A percentile compares a stretch with the other conserved stretches of the same genome.
phyloP scores from a whole-genome alignment of 2,329 filamentous ascomycete species.

The Pyrenophora seminiperda region DNA sequence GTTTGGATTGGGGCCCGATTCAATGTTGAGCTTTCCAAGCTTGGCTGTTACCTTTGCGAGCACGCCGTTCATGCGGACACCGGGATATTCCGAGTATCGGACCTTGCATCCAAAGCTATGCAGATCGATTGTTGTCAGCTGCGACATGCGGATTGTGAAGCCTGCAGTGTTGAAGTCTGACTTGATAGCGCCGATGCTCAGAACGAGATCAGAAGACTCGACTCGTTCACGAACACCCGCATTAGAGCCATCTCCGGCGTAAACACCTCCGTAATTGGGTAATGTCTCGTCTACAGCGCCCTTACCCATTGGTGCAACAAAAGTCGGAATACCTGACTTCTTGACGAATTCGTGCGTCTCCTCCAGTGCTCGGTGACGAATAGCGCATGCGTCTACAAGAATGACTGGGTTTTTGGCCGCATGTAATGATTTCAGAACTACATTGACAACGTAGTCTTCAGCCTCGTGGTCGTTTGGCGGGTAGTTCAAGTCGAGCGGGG shows the following conservation, averaged over 20 bases:
- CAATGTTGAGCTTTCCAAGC: slow-evolving; percentile 61
- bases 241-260: slow-evolving; percentile 77
- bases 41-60: slow-evolving; percentile 70
- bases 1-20: slow-evolving; percentile 58
- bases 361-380: slow-evolving; percentile 73
- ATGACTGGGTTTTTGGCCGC: slow-evolving; percentile 76
- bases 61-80: slow-evolving; percentile 77
- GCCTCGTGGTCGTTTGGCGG: slow-evolving; percentile 70
- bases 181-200: slow-evolving; percentile 72
- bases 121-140: slow-evolving; percentile 80
- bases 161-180: slow-evolving; percentile 83
- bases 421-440: slow-evolving; percentile 74
- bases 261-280: slow-evolving; percentile 80
- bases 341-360: slow-evolving; percentile 75
- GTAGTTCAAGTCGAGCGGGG: slow-evolving; percentile 68
- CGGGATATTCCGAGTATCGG: slow-evolving; percentile 77
- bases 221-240: slow-evolving; percentile 67
- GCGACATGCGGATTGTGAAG: slow-evolving; percentile 78
- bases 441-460: slow-evolving; percentile 82
- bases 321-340: slow-evolving; percentile 76
- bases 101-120: slow-evolving; percentile 76
- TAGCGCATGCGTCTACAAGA: slow-evolving; percentile 81
- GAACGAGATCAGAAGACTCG: slow-evolving; percentile 71
- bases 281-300: slow-evolving; percentile 78
- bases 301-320: slow-evolving; percentile 91